These are phyloP conservation scores for Bjerkandera adusta DNA, from an alignment of 1,284 basidiomycete species.

Conservation along the genomic window DNA sequence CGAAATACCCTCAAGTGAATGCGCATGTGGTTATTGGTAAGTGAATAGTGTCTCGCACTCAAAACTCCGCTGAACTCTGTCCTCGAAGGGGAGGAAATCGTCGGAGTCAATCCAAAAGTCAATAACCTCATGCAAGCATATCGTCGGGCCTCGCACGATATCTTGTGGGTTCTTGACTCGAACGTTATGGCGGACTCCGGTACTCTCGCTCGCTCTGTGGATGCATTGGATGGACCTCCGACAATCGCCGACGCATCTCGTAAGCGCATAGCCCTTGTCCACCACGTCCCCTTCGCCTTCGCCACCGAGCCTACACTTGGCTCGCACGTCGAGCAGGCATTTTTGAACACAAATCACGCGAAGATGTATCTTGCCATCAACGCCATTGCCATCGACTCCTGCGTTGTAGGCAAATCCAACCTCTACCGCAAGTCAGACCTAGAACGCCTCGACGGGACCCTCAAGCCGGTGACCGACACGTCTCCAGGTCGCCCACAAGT, in stretches of 20 bases:
- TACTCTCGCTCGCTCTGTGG: conserved; percentile 87
- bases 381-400: conserved; percentile 84
- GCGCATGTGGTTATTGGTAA: conserved; percentile 76
- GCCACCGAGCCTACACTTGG: conserved; percentile 70
- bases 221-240: conserved; percentile 53
- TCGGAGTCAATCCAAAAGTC: conserved; percentile 97
- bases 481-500: conserved; percentile 31
- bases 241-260: conserved; percentile 25
- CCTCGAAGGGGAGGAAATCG: conserved; percentile 56
- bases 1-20: conserved; percentile 72
- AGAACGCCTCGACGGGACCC: conserved; percentile 63
- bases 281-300: conserved; percentile 93
- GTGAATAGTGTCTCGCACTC: too few species aligned
- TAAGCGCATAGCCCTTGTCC: conserved; percentile 79
- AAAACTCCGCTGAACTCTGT: conserved; percentile 3
- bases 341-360: conserved; percentile 95
- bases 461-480: conserved; percentile 41
- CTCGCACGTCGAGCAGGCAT: conserved; percentile 88
- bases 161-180: conserved; percentile 96
- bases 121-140: conserved; percentile 94
- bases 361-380: conserved; percentile 99
- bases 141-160: conserved; percentile 78
- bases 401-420: conserved; percentile 97
- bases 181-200: conserved; percentile 81
- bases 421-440: conserved; percentile 90